Evolutionary conservation across 345 rosid genomes (phyloP), one percentile per base, ranked within the genome.

Genomic region (Pugionium cornutum): DNA sequence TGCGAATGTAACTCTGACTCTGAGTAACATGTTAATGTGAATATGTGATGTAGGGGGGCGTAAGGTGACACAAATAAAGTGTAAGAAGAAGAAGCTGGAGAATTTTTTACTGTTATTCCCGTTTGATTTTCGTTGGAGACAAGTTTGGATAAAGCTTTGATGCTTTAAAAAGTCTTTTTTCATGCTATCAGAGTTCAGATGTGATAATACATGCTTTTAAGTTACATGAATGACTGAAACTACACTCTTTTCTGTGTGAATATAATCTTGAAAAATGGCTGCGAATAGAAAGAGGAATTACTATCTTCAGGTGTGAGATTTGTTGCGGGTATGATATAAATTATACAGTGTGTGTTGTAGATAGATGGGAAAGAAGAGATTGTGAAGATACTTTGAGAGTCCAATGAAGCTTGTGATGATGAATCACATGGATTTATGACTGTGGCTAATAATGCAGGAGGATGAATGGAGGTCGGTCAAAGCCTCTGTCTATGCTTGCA

Each of bases 401-500:
- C 55, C 36, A 51, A 58, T 51, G 75, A 58, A 57, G 54, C 34
- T 42, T 57, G 70, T 64, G 70, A 50, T 65, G 66, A 42, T 56
- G 58, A 49, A 63, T 57, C 65, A 72, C 67, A 67, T 60, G 56
- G 67, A 67, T 43, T 35, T 43, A 37, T 35, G 55, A 41, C 36
- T 65, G 30, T 42, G 56, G 53, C 53, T 74, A 62, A 53, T 67
- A 67, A 67, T 67, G 64, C 64, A 53, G 34, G 67, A 47, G 2
- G 77, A 30, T 59, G 72, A 61, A 53, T 66, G 18, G 54, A 54
- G 77, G 53, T 28, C 25, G 69, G 73, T 67, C 73, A 67, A 74
- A 67, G 58, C 64, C 4, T 60, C 68, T 73, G 73, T 61, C 64
- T 67, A 11, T 74, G 59, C 58, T 67, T 67, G 64, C 73, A 74